Evolutionary conservation across 306 rosid species (phyloP).

Genomic region (Pterocarpus santalinus): DNA sequence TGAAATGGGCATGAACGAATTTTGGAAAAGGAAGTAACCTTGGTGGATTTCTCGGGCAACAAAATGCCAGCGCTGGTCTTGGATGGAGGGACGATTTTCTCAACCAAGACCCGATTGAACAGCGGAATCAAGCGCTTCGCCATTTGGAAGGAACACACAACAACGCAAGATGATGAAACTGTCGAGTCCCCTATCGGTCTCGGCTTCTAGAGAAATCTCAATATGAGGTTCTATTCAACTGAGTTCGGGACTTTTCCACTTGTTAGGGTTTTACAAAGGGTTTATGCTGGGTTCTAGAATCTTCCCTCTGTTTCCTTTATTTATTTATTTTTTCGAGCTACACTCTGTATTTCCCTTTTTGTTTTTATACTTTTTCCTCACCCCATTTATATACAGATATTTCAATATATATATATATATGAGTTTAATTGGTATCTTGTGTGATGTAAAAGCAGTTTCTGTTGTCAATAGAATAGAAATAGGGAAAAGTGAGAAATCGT

Average conservation of each 20-base stretch:
- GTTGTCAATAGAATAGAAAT: no score
- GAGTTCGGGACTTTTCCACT: neutral
- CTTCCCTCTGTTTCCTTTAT: neutral
- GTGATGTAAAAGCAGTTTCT: no score
- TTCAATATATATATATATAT: no score
- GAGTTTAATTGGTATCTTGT: no score
- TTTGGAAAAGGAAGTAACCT: conserved; percentile 51
- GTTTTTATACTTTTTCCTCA: neutral
- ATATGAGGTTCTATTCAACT: neutral
- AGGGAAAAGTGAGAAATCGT: no score
- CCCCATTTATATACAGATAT: no score
- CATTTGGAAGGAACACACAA: conserved; percentile 46
- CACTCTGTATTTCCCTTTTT: neutral
- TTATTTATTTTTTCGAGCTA: no score
- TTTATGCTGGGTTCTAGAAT: conserved; percentile 44
- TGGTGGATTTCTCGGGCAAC: conserved; percentile 68
- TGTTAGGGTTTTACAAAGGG: conserved; percentile 54
- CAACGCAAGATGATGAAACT: neutral
- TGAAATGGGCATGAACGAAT: conserved; percentile 24
- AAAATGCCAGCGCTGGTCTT: conserved; percentile 72
- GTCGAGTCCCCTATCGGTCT: neutral
- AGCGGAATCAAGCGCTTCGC: conserved; percentile 79
- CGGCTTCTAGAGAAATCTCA: neutral
- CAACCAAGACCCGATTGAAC: conserved; percentile 78
- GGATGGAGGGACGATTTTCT: conserved; percentile 75